phyloP scores from a whole-genome alignment of 1,139 yeast genomes.

The Lodderomyces theae region DNA sequence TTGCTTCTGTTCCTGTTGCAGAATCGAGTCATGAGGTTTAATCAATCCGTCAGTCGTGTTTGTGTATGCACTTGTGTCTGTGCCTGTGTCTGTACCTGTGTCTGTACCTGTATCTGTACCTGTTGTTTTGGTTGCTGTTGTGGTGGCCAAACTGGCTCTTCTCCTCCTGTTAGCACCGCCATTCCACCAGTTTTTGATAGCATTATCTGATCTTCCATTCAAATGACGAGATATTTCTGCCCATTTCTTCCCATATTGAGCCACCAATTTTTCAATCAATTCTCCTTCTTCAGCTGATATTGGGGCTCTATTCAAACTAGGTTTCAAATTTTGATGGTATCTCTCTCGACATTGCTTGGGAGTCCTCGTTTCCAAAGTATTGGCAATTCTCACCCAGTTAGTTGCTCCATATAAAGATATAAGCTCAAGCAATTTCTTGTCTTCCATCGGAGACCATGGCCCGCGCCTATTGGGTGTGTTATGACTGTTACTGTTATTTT shows the following conservation, averaged over 20 bases:
- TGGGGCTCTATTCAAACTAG: conserved; percentile 76
- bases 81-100: not conserved
- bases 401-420: conserved; percentile 77
- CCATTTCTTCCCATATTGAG: conserved; percentile 85
- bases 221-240: conserved; percentile 89
- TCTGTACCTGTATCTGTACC: not conserved
- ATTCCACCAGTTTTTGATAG: conserved; percentile 96
- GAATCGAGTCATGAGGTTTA: not conserved
- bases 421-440: conserved; percentile 64
- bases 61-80: too few species aligned
- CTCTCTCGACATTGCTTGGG: conserved; percentile 94
- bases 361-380: conserved; percentile 69
- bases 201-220: conserved; percentile 84
- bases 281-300: conserved; percentile 84
- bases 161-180: conserved; percentile 84
- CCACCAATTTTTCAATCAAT: conserved; percentile 74
- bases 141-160: conserved; percentile 36
- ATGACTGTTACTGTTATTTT: not conserved
- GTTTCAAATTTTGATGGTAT: conserved; percentile 88
- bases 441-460: conserved; percentile 91
- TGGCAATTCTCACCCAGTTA: conserved; percentile 87
- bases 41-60: conserved; percentile 1
- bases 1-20: not conserved
- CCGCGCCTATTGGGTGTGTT: conserved; percentile 48
- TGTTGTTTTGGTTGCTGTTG: not conserved